Base-by-base conservation (phyloP, 371 early-diverging fungal genomes). In the Actinomortierella wolfii region DNA sequence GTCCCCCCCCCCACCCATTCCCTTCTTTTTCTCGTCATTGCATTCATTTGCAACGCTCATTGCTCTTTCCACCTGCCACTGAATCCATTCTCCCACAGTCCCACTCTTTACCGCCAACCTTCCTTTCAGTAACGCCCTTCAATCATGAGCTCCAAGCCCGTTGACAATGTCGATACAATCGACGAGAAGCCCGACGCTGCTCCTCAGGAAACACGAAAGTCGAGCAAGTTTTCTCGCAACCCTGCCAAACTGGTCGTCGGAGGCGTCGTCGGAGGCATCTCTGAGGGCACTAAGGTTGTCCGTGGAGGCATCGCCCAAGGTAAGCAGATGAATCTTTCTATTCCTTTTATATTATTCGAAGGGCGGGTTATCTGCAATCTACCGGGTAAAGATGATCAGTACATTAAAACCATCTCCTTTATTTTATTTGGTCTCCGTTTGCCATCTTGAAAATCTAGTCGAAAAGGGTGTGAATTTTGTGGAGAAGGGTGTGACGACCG, bases 261-360 rank as follows among this genome's bases (percentile, higher is more conserved):
- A 14, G 64, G 70, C 20, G 28, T 69, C 51, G 24, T 29, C 24
- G 69, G 64, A 34, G 70, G 70, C 11, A 39, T 65, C 41, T 24
- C 46, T 14, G 52, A 56, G 8, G 61, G 67, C 11, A 48, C 66
- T 9, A 48, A 56, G 17, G 67, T 23, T 26, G 61, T 67, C 44
- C 49, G 47, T 3, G 67, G 67, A 25, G 67, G 67, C 20, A 51
- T 71, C 13, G 57, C 66, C 7, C 61, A 71, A n/a, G 71, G 71
- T 65, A 61, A 20, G 47, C 18, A 20, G 4, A 23, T n/a, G n/a
- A n/a, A n/a, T n/a, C n/a, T n/a, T n/a, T n/a, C n/a, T n/a, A n/a
- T n/a, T n/a, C n/a, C 34, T 34, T 4, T 34, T 11, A 6, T 11
- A 34, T 6, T 34, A 34, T 34, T 4, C 34, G 4, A 34, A 34